phyloP scores from a whole-genome alignment of 371 early-diverging fungal genomes.

The Aphelidium insulamus region DNA sequence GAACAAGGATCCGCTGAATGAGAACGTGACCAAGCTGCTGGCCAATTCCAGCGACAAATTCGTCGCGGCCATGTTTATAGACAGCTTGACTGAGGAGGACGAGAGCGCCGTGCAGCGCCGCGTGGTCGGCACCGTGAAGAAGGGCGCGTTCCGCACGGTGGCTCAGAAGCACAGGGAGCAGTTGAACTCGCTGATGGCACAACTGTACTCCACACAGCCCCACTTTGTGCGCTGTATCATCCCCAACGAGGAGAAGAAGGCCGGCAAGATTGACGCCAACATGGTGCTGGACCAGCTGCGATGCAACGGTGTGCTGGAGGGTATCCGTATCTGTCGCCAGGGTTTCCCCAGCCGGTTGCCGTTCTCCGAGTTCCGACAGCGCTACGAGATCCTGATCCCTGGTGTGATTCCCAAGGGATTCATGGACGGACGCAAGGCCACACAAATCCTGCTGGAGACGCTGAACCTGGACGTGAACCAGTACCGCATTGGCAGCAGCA shows the following conservation, averaged over 20 bases:
- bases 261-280: constrained; percentile 54
- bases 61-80: constrained; percentile 55
- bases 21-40: constrained; percentile 70
- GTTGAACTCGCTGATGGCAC: constrained; percentile 66
- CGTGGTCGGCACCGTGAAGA: constrained; percentile 13
- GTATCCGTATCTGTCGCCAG: constrained; percentile 93
- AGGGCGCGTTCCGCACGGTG: constrained; percentile 76
- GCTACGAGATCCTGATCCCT: constrained; percentile 82
- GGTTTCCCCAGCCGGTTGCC: constrained; percentile 92
- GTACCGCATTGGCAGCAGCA: constrained; percentile 83
- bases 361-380: constrained; percentile 85
- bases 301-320: constrained; percentile 99
- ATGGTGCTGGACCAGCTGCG: constrained; percentile 88
- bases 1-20: constrained; percentile 99
- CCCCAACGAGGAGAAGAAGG: constrained; percentile 87
- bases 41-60: constrained; percentile 59
- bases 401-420: constrained; percentile 47
- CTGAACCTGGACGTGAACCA: constrained; percentile 45
- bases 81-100: constrained; percentile 42
- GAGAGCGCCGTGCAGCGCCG: constrained; percentile 7
- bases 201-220: constrained; percentile 78
- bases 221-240: constrained; percentile 99
- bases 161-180: constrained; percentile 94
- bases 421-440: constrained; percentile 67
- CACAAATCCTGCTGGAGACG: constrained; percentile 43